A percentile compares a stretch with the other conserved stretches of the same genome.
phyloP scores from a whole-genome alignment of 2,329 filamentous ascomycete species.

The Xylaria arbuscula region DNA sequence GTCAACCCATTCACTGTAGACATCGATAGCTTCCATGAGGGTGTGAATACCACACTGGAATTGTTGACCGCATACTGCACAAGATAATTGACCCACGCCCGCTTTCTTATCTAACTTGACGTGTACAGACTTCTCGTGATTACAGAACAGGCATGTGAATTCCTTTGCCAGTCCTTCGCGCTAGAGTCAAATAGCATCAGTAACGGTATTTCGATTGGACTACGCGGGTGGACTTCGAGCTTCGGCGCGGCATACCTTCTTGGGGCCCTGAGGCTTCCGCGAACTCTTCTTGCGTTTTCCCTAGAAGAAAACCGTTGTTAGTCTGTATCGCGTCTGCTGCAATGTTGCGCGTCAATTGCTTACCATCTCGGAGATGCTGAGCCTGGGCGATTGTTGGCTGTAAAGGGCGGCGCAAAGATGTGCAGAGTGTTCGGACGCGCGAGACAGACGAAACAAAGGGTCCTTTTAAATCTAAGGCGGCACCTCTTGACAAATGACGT shows the following conservation, averaged over 20 bases:
- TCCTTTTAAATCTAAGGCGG: constrained; percentile 9
- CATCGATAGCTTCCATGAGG: constrained; percentile 89
- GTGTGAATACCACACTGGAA: constrained; percentile 95
- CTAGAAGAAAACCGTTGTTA: constrained; percentile 51
- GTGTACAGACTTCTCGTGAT: constrained; percentile 91
- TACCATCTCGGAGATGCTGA: constrained; percentile 41
- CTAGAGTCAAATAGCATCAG: constrained; percentile 52
- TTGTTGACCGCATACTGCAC: constrained; percentile 92
- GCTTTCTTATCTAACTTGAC: constrained; percentile 95
- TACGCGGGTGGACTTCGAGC: constrained; percentile 30
- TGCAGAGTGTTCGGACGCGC: constrained; percentile 14
- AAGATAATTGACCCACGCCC: constrained; percentile 84
- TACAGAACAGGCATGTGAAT: constrained; percentile 99
- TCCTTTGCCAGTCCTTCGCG: constrained; percentile 78
- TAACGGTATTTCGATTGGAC: constrained; percentile 7
- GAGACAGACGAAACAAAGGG: constrained; percentile 4
- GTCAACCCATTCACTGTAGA: constrained; percentile 98
- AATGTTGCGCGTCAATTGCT: background rate
- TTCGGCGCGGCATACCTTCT: constrained; percentile 70
- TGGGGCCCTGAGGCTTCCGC: constrained; percentile 81
- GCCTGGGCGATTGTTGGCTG: constrained; percentile 2
- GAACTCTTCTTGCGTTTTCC: constrained; percentile 96
- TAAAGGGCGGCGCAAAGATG: constrained; percentile 10
- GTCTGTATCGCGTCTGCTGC: constrained; percentile 5
- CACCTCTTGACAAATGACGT: constrained; percentile 30